These are phyloP conservation scores for Acmispon strigosus DNA, from an alignment of 306 rosid species.

Conservation along the genomic window DNA sequence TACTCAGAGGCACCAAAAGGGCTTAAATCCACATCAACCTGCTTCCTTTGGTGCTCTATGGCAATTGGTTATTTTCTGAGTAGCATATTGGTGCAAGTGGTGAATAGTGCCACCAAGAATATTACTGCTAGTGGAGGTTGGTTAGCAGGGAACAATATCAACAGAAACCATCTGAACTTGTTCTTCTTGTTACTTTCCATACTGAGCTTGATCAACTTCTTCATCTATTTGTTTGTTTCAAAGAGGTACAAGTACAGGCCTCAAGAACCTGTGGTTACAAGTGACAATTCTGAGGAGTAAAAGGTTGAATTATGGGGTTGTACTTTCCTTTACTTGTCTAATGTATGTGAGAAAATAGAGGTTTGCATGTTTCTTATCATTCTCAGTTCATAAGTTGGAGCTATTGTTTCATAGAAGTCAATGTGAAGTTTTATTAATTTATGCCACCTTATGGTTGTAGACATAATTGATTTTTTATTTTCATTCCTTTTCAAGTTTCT, in stretches of 20 bases:
- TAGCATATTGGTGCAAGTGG: conserved; percentile 57
- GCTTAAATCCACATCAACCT: conserved; percentile 67
- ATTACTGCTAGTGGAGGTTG: conserved; percentile 61
- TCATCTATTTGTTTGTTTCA: conserved; percentile 45
- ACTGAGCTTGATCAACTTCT: conserved; percentile 67
- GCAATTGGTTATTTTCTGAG: conserved; percentile 76
- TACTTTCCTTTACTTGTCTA: not conserved
- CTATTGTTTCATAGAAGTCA: not conserved
- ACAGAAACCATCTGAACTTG: conserved; percentile 63
- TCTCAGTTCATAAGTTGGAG: not conserved
- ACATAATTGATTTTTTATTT: too few relatives aligned
- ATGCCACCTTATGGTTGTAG: too few relatives aligned
- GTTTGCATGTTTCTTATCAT: not conserved
- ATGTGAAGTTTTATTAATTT: not conserved
- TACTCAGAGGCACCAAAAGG: conserved; percentile 76
- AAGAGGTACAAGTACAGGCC: conserved; percentile 67
- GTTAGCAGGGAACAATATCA: conserved; percentile 81
- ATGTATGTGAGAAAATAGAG: not conserved
- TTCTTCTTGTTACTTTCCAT: conserved; percentile 71
- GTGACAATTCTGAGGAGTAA: not conserved
- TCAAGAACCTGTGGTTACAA: conserved; percentile 9
- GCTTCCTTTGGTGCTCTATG: conserved; percentile 87
- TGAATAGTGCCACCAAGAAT: conserved; percentile 50
- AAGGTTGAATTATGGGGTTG: not conserved
- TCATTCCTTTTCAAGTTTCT: not conserved